These are phyloP conservation scores for Tulasnella sp. DNA, from an alignment of 768 basidiomycete genomes.

Conservation along the genomic window DNA sequence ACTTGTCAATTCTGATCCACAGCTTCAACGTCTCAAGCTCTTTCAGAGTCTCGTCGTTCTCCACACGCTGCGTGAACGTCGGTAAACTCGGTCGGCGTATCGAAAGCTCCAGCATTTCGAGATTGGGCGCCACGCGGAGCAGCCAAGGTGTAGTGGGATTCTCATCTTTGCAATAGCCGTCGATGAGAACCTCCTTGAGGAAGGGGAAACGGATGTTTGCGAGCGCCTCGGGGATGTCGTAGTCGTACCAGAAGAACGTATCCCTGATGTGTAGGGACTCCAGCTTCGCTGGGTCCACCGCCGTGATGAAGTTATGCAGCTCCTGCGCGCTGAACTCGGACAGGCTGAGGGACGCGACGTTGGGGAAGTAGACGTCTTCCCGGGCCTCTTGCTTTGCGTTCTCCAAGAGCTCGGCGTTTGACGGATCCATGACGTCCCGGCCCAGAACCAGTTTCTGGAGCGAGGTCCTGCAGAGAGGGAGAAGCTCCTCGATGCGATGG, in stretches of 20 bases:
- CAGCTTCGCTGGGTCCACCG: neutral
- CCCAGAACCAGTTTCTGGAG: neutral
- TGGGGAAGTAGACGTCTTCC: neutral
- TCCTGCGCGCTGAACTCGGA: neutral
- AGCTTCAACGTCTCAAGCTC: neutral
- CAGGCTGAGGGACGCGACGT: neutral
- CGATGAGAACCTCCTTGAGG: neutral
- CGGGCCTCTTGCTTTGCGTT: neutral
- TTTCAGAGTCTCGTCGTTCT: neutral
- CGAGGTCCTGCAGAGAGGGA: neutral
- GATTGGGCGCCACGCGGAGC: neutral
- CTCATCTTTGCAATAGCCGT: neutral
- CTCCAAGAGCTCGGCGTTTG: neutral
- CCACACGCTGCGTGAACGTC: neutral
- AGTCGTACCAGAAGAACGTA: neutral
- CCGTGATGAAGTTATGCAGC: neutral
- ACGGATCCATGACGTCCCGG: neutral
- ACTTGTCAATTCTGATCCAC: neutral
- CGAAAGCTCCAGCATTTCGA: neutral
- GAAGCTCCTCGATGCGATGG: neutral
- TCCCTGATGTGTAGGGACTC: neutral
- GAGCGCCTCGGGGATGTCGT: neutral
- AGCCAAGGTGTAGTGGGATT: neutral
- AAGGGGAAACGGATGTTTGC: neutral
- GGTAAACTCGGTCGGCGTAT: neutral